phyloP scores from a whole-genome alignment of 2,329 filamentous ascomycete species.

The Xylogone sp. region DNA sequence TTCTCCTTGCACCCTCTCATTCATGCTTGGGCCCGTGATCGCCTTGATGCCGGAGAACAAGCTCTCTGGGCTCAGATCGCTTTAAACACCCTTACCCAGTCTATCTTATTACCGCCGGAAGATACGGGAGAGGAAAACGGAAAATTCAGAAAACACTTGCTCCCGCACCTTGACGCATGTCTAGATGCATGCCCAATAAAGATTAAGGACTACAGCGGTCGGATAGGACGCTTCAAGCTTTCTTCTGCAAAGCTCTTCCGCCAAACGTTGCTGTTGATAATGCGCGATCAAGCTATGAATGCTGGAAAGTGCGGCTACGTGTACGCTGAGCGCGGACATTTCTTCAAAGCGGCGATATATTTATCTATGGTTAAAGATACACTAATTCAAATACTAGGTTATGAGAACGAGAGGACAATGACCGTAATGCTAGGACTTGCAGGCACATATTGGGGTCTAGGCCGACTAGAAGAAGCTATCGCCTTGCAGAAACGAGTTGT shows the following conservation, averaged over 20 bases:
- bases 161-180: conserved; percentile 4
- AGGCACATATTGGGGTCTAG: conserved; percentile 9
- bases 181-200: conserved; percentile 1
- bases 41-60: not conserved
- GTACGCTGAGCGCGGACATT: conserved; percentile 9
- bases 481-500: conserved; percentile 9
- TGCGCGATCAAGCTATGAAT: conserved; percentile 10
- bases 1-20: conserved; percentile 16
- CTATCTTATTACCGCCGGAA: too few species aligned
- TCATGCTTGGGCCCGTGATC: conserved; percentile 17
- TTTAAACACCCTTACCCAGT: too few species aligned
- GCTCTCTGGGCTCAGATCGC: too few species aligned
- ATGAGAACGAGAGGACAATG: conserved; percentile 8
- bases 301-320: conserved; percentile 19
- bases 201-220: not conserved
- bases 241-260: conserved; percentile 5
- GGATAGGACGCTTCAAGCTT: conserved; percentile 1
- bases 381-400: conserved; percentile 8
- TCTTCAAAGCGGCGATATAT: conserved; percentile 11
- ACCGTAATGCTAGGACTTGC: conserved; percentile 10
- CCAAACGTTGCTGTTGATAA: conserved; percentile 9
- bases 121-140: too few species aligned
- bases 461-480: conserved; percentile 11
- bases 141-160: conserved; percentile 1
- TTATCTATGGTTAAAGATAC: conserved; percentile 10